These are phyloP conservation scores for Plasmopara halstedii DNA, from an alignment of 352 stramenopile genomes.

Conservation along the genomic window DNA sequence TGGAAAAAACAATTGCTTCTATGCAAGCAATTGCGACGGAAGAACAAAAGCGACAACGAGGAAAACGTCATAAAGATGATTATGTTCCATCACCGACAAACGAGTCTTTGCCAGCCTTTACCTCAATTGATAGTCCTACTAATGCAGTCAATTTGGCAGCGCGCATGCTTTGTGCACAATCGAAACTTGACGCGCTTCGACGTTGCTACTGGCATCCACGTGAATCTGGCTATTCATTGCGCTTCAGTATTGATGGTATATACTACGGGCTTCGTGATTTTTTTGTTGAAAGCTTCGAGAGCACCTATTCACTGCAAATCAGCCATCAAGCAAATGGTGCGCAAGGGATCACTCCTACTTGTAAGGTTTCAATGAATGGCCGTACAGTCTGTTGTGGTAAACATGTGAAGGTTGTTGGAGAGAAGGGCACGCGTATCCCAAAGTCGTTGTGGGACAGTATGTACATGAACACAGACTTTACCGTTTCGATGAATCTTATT, in stretches of 20 bases:
- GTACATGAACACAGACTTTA: conserved; percentile 68
- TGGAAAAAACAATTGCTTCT: conserved; percentile 64
- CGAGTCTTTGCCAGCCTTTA: conserved; percentile 6
- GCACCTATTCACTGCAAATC: conserved; percentile 50
- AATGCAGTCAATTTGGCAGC: conserved; percentile 44
- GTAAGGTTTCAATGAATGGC: conserved; percentile 52
- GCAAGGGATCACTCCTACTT: conserved; percentile 53
- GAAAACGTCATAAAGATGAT: too few species aligned
- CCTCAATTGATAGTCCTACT: conserved; percentile 27
- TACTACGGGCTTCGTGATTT: conserved; percentile 74
- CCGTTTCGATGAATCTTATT: conserved; percentile 44
- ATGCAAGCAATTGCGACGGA: conserved; percentile 51
- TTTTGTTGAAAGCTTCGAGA: conserved; percentile 52
- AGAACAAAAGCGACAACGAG: conserved; percentile 32
- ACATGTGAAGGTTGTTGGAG: conserved; percentile 68
- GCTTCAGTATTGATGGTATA: conserved; percentile 72
- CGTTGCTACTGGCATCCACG: conserved; percentile 62
- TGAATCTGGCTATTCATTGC: conserved; percentile 66
- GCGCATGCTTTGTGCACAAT: conserved; percentile 56
- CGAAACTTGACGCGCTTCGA: conserved; percentile 62
- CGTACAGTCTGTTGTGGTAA: conserved; percentile 62
- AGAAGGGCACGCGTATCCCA: conserved; percentile 67
- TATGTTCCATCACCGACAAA: conserved; percentile 14
- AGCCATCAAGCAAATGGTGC: conserved; percentile 67
- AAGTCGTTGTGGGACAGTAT: conserved; percentile 76